Conservation (phyloP, 768 basidiomycete genomes). For the Amanita rimosa region DNA sequence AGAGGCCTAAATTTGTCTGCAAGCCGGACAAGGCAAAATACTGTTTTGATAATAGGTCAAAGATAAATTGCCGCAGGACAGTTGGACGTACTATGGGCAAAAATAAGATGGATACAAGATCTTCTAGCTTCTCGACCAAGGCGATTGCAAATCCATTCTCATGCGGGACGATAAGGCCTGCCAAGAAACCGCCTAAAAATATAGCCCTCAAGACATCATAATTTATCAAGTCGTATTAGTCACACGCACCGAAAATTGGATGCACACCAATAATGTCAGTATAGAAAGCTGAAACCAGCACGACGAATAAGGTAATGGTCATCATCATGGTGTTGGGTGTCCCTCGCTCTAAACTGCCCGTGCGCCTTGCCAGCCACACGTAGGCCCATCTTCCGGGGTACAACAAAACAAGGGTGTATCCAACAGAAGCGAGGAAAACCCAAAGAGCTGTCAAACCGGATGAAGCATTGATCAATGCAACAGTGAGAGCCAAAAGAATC, state of each 20-base stretch:
- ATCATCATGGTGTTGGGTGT: conserved; percentile 68
- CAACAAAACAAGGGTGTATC: conserved; percentile 55
- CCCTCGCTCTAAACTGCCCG: conserved; percentile 64
- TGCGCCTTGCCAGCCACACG: conserved; percentile 51
- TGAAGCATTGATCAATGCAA: conserved; percentile 75
- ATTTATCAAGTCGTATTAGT: conserved; percentile 9
- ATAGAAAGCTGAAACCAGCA: conserved; percentile 69
- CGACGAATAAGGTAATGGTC: conserved; percentile 65
- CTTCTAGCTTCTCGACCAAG: conserved; percentile 78
- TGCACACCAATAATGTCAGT: conserved; percentile 81
- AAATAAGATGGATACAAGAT: conserved; percentile 68
- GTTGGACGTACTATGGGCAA: conserved; percentile 55
- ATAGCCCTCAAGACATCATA: neutral
- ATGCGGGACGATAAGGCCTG: conserved; percentile 74
- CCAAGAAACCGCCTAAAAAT: conserved; percentile 60
- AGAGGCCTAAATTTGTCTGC: conserved; percentile 65
- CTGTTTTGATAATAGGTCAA: neutral
- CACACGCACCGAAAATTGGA: conserved; percentile 45
- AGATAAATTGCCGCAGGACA: neutral
- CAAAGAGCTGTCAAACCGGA: conserved; percentile 68
- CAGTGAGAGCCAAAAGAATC: conserved; percentile 74
- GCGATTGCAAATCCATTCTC: conserved; percentile 75
- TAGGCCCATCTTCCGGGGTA: conserved; percentile 56
- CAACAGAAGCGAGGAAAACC: conserved; percentile 60
- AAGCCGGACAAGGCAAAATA: conserved; percentile 50